Evolutionary conservation across 768 basidiomycete genomes (phyloP).

Genomic region (Mycena albidolilacea): DNA sequence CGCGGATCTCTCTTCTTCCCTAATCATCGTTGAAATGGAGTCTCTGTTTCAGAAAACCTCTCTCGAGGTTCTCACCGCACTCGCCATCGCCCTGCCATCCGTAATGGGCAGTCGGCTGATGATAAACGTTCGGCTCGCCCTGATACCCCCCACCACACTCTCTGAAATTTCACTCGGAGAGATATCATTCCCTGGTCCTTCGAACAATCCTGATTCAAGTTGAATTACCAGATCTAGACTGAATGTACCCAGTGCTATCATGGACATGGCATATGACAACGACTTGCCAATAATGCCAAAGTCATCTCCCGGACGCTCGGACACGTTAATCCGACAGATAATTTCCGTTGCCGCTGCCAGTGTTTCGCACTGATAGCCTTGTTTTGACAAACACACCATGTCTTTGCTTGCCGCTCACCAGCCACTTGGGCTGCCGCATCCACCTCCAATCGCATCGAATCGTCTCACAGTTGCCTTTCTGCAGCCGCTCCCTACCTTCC

Average conservation of each 20-base stretch:
- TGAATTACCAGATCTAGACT: not conserved
- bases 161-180: slow-evolving; percentile 22
- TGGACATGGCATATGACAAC: slow-evolving; percentile 2
- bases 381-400: too few relatives aligned
- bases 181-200: not conserved
- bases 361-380: not conserved
- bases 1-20: not conserved
- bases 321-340: too few relatives aligned
- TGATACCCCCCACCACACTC: not conserved
- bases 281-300: too few relatives aligned
- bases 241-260: slow-evolving; percentile 9
- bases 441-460: too few relatives aligned
- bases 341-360: too few relatives aligned
- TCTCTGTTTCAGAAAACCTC: slow-evolving; percentile 21
- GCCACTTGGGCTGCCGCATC: too few relatives aligned
- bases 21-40: slow-evolving; percentile 25
- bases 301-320: too few relatives aligned
- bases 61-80: slow-evolving; percentile 37
- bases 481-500: too few relatives aligned
- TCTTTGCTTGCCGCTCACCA: too few relatives aligned
- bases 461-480: too few relatives aligned
- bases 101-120: slow-evolving; percentile 38
- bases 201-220: slow-evolving; percentile 1
- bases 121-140: slow-evolving; percentile 42
- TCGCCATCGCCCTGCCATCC: slow-evolving; percentile 38